A percentile compares a stretch with the other conserved stretches of the same genome.
phyloP scores from a whole-genome alignment of 1,284 basidiomycete genomes.

The Leccinum subrobustum region DNA sequence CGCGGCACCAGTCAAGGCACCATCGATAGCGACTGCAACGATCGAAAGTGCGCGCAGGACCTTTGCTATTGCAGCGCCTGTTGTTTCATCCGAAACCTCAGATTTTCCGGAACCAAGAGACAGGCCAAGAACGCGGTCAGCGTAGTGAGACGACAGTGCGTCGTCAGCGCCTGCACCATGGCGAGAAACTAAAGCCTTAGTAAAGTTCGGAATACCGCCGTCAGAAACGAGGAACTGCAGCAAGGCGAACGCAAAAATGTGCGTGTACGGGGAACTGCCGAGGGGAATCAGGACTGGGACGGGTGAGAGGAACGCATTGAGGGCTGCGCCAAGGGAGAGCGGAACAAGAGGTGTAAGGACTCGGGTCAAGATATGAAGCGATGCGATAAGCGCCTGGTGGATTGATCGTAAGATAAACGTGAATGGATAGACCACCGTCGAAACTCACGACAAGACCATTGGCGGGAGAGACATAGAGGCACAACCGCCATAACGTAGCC shows the following conservation, averaged over 20 bases:
- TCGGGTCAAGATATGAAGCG: conserved; percentile 72
- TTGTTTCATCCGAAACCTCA: no score
- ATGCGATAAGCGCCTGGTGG: conserved; percentile 57
- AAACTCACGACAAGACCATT: conserved; percentile 26
- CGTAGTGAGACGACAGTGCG: conserved; percentile 77
- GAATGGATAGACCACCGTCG: neutral
- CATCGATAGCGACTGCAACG: no score
- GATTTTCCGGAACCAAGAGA: no score
- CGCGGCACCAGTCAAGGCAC: no score
- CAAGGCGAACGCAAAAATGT: conserved; percentile 60
- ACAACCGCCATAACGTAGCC: conserved; percentile 19
- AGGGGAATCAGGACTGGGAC: conserved; percentile 21
- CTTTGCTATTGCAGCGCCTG: no score
- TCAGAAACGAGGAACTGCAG: conserved; percentile 67
- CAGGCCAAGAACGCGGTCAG: conserved; percentile 73
- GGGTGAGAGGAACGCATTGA: conserved; percentile 53
- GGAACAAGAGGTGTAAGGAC: conserved; percentile 76
- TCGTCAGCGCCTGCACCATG: conserved; percentile 86
- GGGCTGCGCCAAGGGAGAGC: conserved; percentile 66
- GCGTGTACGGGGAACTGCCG: conserved; percentile 58
- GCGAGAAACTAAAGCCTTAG: conserved; percentile 75
- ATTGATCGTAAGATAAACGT: conserved; percentile 7
- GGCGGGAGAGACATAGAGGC: conserved; percentile 21
- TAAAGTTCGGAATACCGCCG: conserved; percentile 69
- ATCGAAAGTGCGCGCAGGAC: no score